Conservation (phyloP, 371 early-diverging fungal species). For the Dinochytrium kinnereticum region DNA sequence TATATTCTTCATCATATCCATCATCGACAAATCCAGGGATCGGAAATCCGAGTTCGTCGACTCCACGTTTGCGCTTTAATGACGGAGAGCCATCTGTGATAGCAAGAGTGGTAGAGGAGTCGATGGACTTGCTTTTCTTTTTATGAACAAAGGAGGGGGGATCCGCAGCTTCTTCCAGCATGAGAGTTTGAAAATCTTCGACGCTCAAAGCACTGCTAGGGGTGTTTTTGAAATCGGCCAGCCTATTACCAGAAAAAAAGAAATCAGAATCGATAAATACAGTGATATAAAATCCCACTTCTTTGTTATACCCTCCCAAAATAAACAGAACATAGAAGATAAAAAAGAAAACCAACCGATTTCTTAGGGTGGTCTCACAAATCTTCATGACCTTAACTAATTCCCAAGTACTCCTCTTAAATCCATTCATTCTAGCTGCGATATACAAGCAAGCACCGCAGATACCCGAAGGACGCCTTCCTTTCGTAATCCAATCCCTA, state of each 20-base stretch:
- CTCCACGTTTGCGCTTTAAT: not conserved
- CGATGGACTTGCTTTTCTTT: conserved; percentile 31
- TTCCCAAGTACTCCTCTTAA: conserved; percentile 84
- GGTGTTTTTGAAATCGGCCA: conserved; percentile 90
- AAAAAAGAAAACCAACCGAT: conserved; percentile 56
- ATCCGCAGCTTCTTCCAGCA: conserved; percentile 87
- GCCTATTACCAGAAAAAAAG: conserved; percentile 44
- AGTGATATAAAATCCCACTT: not conserved
- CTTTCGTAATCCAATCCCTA: conserved; percentile 97
- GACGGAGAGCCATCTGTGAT: not conserved
- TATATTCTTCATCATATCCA: conserved; percentile 15
- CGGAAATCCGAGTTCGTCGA: not conserved
- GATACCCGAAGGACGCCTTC: conserved; percentile 97
- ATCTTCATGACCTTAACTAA: conserved; percentile 94
- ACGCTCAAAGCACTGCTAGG: conserved; percentile 87
- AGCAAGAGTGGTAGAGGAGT: not conserved
- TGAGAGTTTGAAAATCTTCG: conserved; percentile 85
- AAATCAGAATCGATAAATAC: not conserved
- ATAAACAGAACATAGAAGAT: conserved; percentile 10
- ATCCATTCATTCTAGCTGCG: conserved; percentile 95
- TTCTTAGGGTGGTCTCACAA: conserved; percentile 87
- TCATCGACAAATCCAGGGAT: not conserved
- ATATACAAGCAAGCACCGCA: conserved; percentile 98
- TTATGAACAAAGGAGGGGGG: conserved; percentile 81
- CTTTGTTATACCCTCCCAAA: not conserved